phyloP scores from a whole-genome alignment of 306 rosid species.

The Ziziphus jujuba region DNA sequence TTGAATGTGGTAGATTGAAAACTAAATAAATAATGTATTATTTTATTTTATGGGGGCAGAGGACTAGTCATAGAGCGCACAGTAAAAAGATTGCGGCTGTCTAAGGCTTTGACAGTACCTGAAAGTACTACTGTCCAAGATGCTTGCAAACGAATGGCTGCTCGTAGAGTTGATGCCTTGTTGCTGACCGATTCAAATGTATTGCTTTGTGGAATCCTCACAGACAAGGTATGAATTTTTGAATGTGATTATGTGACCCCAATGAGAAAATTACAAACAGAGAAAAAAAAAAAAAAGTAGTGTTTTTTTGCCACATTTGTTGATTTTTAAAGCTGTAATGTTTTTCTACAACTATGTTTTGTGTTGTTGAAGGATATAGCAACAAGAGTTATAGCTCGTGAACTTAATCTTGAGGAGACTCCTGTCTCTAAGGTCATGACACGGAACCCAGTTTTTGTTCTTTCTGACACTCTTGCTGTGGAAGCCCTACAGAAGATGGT shows the following conservation, averaged over 20 bases:
- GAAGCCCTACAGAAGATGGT: constrained; percentile 99
- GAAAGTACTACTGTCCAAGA: constrained; percentile 72
- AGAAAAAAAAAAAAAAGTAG: not conserved
- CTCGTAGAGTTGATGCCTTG: constrained; percentile 85
- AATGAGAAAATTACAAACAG: not conserved
- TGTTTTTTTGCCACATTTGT: not conserved
- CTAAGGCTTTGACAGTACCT: constrained; percentile 91
- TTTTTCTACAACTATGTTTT: constrained; percentile 6
- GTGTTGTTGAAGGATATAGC: constrained; percentile 71
- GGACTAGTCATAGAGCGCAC: constrained; percentile 81
- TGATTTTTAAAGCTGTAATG: constrained; percentile 14
- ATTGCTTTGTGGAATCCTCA: constrained; percentile 95
- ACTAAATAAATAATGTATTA: not conserved
- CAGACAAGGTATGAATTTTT: constrained; percentile 70
- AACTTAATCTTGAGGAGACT: constrained; percentile 74
- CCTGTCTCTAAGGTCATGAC: constrained; percentile 94
- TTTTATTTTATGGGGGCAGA: constrained; percentile 47
- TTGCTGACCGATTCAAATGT: constrained; percentile 90
- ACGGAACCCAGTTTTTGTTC: constrained; percentile 85
- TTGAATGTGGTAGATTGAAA: constrained; percentile 14
- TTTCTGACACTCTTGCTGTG: constrained; percentile 90
- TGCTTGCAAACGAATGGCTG: constrained; percentile 92
- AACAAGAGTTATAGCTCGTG: constrained; percentile 79
- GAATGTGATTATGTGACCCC: not conserved
- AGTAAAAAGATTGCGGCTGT: constrained; percentile 75